phyloP scores from a whole-genome alignment of 352 stramenopile genomes.

The Pythium apleroticum region DNA sequence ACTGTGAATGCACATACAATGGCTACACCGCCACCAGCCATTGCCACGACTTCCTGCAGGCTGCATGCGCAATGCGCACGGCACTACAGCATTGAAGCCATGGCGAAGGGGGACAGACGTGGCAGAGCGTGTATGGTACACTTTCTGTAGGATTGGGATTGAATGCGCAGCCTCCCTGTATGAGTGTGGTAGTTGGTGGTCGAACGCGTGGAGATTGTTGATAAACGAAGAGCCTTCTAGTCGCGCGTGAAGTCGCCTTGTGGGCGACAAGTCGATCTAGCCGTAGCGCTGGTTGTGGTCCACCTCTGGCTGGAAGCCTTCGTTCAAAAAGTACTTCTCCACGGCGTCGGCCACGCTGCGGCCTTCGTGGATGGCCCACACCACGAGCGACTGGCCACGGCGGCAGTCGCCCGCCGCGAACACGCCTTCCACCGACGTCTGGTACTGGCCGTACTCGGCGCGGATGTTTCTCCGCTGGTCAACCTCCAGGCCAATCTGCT shows the following conservation, averaged over 20 bases:
- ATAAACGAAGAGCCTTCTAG: background rate
- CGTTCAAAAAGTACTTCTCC: constrained; percentile 81
- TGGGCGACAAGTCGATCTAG: too few species aligned
- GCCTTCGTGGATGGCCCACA: constrained; percentile 98
- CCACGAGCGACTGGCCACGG: constrained; percentile 96
- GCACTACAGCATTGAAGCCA: background rate
- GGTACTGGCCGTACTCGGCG: constrained; percentile 93
- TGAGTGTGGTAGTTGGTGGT: too few species aligned
- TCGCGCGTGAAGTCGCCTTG: background rate
- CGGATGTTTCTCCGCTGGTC: constrained; percentile 95
- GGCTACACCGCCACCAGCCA: background rate
- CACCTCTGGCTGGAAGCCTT: constrained; percentile 76
- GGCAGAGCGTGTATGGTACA: constrained; percentile 1
- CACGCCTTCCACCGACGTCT: constrained; percentile 94
- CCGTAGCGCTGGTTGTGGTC: constrained; percentile 80
- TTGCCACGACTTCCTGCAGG: background rate
- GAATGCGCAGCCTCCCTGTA: too few species aligned
- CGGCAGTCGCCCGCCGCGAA: constrained; percentile 98
- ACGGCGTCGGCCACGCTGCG: constrained; percentile 90
- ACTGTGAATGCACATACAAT: constrained; percentile 31
- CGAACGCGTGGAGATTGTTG: background rate
- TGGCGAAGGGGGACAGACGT: background rate
- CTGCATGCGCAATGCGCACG: constrained; percentile 13
- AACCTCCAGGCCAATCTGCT: constrained; percentile 89
- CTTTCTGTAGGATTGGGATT: background rate